Evolutionary conservation across 768 basidiomycete genomes (phyloP).

Genomic region (Nidularia pulvinata): DNA sequence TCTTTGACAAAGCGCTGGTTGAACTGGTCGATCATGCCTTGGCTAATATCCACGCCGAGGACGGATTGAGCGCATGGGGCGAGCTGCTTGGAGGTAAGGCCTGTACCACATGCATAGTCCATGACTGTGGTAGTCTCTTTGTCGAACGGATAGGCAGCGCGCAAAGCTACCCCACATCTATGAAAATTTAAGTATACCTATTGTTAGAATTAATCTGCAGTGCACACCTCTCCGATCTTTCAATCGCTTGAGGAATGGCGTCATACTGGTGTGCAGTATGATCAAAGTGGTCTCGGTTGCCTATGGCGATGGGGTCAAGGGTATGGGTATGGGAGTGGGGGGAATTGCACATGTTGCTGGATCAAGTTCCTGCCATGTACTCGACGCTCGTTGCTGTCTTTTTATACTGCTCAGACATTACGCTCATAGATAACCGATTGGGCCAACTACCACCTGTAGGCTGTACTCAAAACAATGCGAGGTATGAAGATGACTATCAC

Average conservation of each 20-base stretch:
- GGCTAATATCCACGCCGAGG: conserved; percentile 71
- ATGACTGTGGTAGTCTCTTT: conserved; percentile 51
- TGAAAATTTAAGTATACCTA: background rate
- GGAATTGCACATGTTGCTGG: too few species aligned
- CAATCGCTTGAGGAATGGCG: conserved; percentile 6
- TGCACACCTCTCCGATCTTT: conserved; percentile 10
- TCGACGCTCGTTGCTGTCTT: too few species aligned
- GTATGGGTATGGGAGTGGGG: conserved; percentile 3
- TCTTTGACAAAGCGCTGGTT: conserved; percentile 52
- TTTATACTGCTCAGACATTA: too few species aligned
- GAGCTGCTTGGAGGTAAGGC: conserved; percentile 55
- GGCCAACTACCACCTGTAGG: too few species aligned
- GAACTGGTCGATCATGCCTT: conserved; percentile 60
- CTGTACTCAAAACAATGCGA: too few species aligned
- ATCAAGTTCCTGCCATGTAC: too few species aligned
- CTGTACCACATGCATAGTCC: conserved; percentile 79
- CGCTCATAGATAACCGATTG: too few species aligned
- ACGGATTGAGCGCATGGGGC: conserved; percentile 55
- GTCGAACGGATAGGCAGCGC: conserved; percentile 40
- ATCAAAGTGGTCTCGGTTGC: conserved; percentile 7
- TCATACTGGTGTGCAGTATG: conserved; percentile 2
- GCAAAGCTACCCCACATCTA: conserved; percentile 26
- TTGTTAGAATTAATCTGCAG: background rate
- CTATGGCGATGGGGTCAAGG: background rate
- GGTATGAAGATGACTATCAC: too few species aligned